phyloP scores from a whole-genome alignment of 768 basidiomycete species.

The Lyophyllum decastes region DNA sequence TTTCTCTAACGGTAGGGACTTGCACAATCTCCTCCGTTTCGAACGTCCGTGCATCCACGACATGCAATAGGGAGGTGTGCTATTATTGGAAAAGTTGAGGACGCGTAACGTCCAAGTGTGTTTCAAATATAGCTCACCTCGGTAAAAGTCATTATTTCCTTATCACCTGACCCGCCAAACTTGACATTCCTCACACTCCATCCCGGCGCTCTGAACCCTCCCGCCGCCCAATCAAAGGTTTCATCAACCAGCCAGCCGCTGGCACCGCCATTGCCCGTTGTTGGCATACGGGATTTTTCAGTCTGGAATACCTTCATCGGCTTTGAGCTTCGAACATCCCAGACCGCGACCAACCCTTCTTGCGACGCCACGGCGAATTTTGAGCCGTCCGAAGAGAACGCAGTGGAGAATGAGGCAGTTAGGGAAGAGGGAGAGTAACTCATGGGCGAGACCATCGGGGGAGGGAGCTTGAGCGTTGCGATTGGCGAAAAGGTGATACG shows the following conservation, averaged over 20 bases:
- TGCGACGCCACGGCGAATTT: conserved; percentile 87
- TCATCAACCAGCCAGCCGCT: conserved; percentile 62
- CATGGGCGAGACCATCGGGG: conserved; percentile 48
- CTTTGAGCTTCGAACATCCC: conserved; percentile 78
- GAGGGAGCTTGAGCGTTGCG: conserved; percentile 64
- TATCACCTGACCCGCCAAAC: conserved; percentile 69
- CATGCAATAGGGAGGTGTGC: conserved; percentile 82
- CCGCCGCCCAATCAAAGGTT: conserved; percentile 68
- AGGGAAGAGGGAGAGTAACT: conserved; percentile 43
- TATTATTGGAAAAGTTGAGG: conserved; percentile 26
- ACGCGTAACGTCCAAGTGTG: neutral
- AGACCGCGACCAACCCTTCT: conserved; percentile 77
- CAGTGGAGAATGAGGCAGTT: conserved; percentile 76
- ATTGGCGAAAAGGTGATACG: conserved; percentile 65
- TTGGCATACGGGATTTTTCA: conserved; percentile 17
- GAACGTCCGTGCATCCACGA: conserved; percentile 87
- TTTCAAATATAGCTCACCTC: conserved; percentile 61
- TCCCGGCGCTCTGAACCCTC: conserved; percentile 61
- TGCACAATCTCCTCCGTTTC: conserved; percentile 71
- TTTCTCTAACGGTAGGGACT: conserved; percentile 44
- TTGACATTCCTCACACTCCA: conserved; percentile 89
- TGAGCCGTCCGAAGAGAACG: conserved; percentile 73
- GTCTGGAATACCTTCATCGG: conserved; percentile 72
- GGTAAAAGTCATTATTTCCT: conserved; percentile 86
- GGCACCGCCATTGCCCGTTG: conserved; percentile 33